Conservation (phyloP, 2,329 filamentous ascomycete genomes). For the Ascochyta rabiei region DNA sequence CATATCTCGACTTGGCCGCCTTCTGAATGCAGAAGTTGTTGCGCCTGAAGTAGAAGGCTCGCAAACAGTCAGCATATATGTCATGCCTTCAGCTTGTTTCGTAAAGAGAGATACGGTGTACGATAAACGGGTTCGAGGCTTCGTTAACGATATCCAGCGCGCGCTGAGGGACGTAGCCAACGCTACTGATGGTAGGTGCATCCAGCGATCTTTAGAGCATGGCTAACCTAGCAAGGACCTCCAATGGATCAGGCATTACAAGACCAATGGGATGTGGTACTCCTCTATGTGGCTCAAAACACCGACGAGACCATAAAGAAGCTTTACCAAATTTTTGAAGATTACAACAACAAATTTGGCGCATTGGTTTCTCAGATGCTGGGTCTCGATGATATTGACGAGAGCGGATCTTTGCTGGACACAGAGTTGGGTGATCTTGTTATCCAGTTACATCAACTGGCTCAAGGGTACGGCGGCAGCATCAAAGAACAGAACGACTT, state of each 20-base stretch:
- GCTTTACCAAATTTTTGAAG: not conserved
- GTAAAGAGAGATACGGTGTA: not conserved
- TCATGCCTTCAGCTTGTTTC: not conserved
- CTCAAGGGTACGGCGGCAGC: not conserved
- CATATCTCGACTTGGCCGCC: not conserved
- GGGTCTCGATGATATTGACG: conserved; percentile 6
- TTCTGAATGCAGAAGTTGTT: not conserved
- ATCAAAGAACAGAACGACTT: conserved; percentile 3
- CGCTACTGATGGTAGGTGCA: not conserved
- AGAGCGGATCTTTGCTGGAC: not conserved
- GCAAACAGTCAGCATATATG: not conserved
- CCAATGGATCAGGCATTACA: not conserved
- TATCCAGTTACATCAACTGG: not conserved
- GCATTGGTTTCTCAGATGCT: conserved; percentile 7
- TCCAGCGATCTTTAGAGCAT: not conserved
- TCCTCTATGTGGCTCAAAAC: not conserved
- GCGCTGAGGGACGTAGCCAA: not conserved
- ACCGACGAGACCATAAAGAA: not conserved
- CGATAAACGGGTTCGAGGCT: not conserved
- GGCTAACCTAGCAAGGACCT: conserved; percentile 1
- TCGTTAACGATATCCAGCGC: not conserved
- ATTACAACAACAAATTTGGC: not conserved
- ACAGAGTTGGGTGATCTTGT: conserved; percentile 5
- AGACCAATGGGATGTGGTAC: not conserved
- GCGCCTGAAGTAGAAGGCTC: not conserved